Conservation (phyloP, 2,329 filamentous ascomycete species). For the Bipolaris cookei region DNA sequence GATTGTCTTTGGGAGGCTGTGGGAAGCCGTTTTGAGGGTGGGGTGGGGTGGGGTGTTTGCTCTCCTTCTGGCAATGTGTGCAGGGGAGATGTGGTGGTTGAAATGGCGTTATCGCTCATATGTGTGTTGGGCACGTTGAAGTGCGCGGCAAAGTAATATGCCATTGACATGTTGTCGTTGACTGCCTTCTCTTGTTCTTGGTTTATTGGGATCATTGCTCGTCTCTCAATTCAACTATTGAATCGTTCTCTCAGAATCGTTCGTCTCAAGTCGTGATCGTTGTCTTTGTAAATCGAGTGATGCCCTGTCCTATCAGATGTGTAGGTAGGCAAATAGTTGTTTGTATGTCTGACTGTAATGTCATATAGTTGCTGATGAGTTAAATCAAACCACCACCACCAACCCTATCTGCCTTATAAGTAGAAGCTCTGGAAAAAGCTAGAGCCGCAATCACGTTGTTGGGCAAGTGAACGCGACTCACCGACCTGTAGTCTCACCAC, state of each 20-base stretch:
- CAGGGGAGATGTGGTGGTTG: background rate
- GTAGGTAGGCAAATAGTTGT: background rate
- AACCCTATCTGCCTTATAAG: constrained; percentile 9
- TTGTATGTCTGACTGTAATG: background rate
- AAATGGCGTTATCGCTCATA: background rate
- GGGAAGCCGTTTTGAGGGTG: constrained; percentile 9
- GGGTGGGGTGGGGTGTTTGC: background rate
- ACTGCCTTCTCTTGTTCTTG: background rate
- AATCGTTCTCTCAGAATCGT: background rate
- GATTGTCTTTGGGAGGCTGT: constrained; percentile 23
- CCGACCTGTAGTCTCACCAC: constrained; percentile 13
- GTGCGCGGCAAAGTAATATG: constrained; percentile 31
- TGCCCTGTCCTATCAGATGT: background rate
- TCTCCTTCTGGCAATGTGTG: constrained; percentile 3
- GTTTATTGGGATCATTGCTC: background rate
- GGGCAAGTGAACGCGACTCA: background rate
- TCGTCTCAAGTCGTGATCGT: background rate
- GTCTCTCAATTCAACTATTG: background rate
- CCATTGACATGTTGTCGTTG: constrained; percentile 19
- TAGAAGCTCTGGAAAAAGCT: background rate
- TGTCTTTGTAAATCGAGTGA: background rate
- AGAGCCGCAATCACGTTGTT: constrained; percentile 24
- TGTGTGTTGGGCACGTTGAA: constrained; percentile 22
- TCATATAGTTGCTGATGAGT: background rate
- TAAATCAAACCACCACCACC: background rate